Percentiles rank a stretch among this genome's conserved stretches.
phyloP scores from a whole-genome alignment of 2,329 filamentous ascomycete species.

The Colletotrichum sp. region DNA sequence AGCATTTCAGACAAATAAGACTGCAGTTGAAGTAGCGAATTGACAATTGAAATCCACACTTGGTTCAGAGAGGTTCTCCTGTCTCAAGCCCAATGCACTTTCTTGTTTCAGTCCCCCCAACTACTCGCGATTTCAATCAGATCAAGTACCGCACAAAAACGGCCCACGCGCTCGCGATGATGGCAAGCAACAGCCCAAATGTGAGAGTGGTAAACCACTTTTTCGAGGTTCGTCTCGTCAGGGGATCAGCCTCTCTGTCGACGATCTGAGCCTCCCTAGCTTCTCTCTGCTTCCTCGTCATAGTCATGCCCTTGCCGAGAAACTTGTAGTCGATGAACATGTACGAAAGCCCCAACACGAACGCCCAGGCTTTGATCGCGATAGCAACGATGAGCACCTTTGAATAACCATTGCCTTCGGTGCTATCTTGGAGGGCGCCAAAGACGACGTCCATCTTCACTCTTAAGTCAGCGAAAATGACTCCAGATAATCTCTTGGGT shows the following conservation, averaged over 20 bases:
- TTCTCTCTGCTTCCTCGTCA: constrained; percentile 24
- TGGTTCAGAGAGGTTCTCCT: not conserved
- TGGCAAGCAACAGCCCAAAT: constrained; percentile 16
- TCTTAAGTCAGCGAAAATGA: not conserved
- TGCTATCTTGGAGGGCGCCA: constrained; percentile 26
- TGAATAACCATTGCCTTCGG: constrained; percentile 22
- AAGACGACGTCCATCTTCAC: constrained; percentile 28
- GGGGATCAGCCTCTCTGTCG: constrained; percentile 20
- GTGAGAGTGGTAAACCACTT: constrained; percentile 18
- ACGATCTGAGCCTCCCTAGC: constrained; percentile 16
- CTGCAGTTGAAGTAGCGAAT: not conserved
- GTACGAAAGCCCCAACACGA: constrained; percentile 22
- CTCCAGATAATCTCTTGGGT: not conserved
- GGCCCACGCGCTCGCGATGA: constrained; percentile 22
- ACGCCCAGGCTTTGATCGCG: constrained; percentile 24
- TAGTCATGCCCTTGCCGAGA: constrained; percentile 25
- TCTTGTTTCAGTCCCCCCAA: not conserved
- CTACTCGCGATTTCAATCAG: not conserved
- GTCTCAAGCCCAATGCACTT: not conserved
- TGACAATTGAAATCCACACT: not conserved
- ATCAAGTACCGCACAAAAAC: constrained; percentile 26
- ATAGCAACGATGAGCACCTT: constrained; percentile 22
- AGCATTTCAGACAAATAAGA: not conserved
- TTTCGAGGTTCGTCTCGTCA: constrained; percentile 21
- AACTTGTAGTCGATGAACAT: constrained; percentile 24